phyloP scores from a whole-genome alignment of 345 rosid species.

The Brassica nigra region DNA sequence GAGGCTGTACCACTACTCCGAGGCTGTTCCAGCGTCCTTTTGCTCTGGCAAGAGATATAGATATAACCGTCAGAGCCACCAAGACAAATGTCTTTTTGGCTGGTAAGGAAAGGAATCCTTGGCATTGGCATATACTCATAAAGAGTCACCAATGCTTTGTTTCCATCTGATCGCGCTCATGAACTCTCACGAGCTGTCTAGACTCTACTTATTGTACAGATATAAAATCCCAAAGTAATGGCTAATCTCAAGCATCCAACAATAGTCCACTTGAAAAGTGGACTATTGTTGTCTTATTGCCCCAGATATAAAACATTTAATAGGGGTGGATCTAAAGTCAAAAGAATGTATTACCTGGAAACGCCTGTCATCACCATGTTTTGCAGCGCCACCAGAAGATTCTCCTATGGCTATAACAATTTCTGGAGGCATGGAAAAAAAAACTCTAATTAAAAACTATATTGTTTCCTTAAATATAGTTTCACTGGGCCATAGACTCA shows the following conservation, averaged over 20 bases:
- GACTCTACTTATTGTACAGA: slow-evolving; percentile 2
- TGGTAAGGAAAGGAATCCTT: not conserved
- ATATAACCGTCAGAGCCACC: not conserved
- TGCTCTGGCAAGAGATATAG: not conserved
- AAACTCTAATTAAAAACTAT: slow-evolving; percentile 3
- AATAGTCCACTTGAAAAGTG: slow-evolving; percentile 12
- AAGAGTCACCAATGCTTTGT: not conserved
- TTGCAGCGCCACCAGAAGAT: slow-evolving; percentile 89
- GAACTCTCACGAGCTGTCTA: not conserved
- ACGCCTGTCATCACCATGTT: slow-evolving; percentile 74
- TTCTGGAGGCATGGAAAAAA: slow-evolving; percentile 51
- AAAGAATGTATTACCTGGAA: slow-evolving; percentile 62
- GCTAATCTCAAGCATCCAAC: slow-evolving; percentile 23
- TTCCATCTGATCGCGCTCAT: not conserved
- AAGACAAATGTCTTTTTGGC: not conserved
- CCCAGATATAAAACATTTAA: not conserved
- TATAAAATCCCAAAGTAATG: not conserved
- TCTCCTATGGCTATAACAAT: slow-evolving; percentile 79
- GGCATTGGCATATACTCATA: not conserved
- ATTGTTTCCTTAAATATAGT: not conserved
- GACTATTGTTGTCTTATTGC: not conserved
- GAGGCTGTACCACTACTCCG: not conserved
- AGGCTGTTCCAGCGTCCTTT: not conserved
- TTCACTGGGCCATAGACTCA: not conserved
- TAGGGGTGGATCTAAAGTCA: slow-evolving; percentile 5